phyloP scores from a whole-genome alignment of 2,329 filamentous ascomycete genomes.

The Daldinia sp. region DNA sequence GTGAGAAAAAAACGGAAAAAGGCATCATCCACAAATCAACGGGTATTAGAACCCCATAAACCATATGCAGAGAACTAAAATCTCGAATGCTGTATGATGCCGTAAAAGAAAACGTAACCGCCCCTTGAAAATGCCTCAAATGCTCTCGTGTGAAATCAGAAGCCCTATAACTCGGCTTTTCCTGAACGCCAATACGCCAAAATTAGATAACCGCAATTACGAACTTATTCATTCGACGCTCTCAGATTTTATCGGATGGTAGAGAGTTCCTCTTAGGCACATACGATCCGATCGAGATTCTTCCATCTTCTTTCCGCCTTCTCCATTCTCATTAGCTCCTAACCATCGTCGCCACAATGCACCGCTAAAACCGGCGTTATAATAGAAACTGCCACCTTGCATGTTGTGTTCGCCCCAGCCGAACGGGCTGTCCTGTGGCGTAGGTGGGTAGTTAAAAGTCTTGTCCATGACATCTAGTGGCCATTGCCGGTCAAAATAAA shows the following conservation, averaged over 20 bases:
- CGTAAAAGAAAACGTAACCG: constrained; percentile 31
- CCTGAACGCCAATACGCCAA: constrained; percentile 40
- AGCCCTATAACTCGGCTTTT: constrained; percentile 10
- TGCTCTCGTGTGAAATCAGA: constrained; percentile 31
- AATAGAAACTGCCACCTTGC: constrained; percentile 75
- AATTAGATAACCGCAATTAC: constrained; percentile 17
- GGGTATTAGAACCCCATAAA: constrained; percentile 34
- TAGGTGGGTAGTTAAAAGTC: constrained; percentile 71
- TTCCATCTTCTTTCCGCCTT: constrained; percentile 52
- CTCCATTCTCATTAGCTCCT: constrained; percentile 47
- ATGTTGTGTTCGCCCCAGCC: constrained; percentile 76
- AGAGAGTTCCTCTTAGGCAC: constrained; percentile 73
- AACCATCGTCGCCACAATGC: constrained; percentile 74
- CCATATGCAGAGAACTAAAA: constrained; percentile 27
- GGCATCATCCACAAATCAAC: constrained; percentile 32
- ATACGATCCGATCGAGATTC: constrained; percentile 60
- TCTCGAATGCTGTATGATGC: constrained; percentile 36
- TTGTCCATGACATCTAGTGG: constrained; percentile 66
- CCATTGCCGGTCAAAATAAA: constrained; percentile 75
- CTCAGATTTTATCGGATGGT: constrained; percentile 72
- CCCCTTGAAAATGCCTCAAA: constrained; percentile 38
- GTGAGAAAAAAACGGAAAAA: constrained; percentile 11
- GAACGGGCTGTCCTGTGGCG: constrained; percentile 65
- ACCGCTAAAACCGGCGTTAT: constrained; percentile 70
- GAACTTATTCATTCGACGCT: constrained; percentile 40